Evolutionary conservation across 352 stramenopile species (phyloP), one percentile per base, ranked within the genome.

Genomic region (Globisporangium radiosum): DNA sequence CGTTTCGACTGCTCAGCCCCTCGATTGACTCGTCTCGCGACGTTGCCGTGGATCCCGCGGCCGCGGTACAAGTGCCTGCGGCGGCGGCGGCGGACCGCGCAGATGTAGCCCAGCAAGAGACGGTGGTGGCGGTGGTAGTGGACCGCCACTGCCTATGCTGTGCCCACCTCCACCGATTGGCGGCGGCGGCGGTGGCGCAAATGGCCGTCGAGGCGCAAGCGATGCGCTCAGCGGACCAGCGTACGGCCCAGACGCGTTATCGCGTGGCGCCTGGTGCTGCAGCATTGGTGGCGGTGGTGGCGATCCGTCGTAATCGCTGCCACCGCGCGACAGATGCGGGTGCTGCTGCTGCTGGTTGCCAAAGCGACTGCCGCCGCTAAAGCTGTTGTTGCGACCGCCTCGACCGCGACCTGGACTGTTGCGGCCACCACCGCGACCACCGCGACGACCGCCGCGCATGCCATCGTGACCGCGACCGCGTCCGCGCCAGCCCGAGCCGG

Each of bases 391-490:
- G 11, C 45, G 47, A 1, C 51, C 48, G 17, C 62, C 62, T 51
- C 62, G 56, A 38, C 67, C 71, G 49, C 67, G 62, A 38, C 71
- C 73, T 54, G 64, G 50, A 10, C 64, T 74, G 11, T 61, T 56
- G 56, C 72, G 72, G 36, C 66, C 65, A 52, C 74, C 64, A 49
- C 74, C 68, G 53, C 75, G 64, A 45, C 38, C 70, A 48, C 56
- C 73, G 44, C 63, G 58, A 38, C 63, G 63, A 53, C 62, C 52
- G 10, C 57, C 39, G 44, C 58, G 57, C 55, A 60, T 56, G 38
- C 64, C 57, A 17, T 81, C 70, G 58, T 68, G 66, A 9, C 69
- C 73, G 62, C 67, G 68, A 9, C 73, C 75, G 57, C 54, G 74
- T 13, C 61, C 68, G 70, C 66, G 66, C 68, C 70, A 74, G 40